A percentile compares a stretch with the other conserved stretches of the same genome.
Conservation (phyloP, 768 basidiomycete species). For the Trametes cinnabarina region DNA sequence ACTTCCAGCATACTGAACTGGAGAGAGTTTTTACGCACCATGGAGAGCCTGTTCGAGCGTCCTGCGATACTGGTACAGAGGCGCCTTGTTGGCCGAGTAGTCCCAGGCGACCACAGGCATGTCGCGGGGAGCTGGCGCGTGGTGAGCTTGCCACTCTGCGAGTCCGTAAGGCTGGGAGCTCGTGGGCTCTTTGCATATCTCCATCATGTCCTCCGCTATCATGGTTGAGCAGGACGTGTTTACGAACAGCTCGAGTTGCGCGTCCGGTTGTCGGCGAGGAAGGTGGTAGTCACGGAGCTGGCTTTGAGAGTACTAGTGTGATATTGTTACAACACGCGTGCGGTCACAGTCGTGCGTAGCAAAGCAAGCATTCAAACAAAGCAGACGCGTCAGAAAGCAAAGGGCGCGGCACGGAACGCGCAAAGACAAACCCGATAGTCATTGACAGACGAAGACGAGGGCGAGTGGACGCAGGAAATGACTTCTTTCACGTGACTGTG, state of each 20-base stretch:
- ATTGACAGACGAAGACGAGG: neutral
- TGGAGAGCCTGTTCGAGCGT: neutral
- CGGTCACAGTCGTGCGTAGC: neutral
- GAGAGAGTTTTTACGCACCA: neutral
- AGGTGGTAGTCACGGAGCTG: neutral
- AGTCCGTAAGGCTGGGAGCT: slow-evolving; percentile 1
- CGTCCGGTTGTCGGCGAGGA: too few relatives aligned
- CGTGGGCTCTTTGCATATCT: neutral
- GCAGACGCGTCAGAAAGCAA: neutral
- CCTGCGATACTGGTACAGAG: neutral
- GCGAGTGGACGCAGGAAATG: neutral
- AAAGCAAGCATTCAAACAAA: neutral
- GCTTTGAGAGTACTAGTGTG: too few relatives aligned
- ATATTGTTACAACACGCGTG: neutral
- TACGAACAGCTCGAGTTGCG: too few relatives aligned
- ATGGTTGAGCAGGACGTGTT: neutral
- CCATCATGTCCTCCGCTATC: slow-evolving; percentile 1
- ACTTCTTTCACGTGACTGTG: neutral
- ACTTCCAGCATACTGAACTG: too few relatives aligned
- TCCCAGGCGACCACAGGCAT: neutral
- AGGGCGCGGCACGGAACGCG: neutral
- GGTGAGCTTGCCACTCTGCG: neutral
- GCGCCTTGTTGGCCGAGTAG: neutral
- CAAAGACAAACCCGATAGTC: neutral
- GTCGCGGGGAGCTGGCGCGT: neutral